phyloP scores from a whole-genome alignment of 1,284 basidiomycete genomes.

The Rhodotorula sp. region DNA sequence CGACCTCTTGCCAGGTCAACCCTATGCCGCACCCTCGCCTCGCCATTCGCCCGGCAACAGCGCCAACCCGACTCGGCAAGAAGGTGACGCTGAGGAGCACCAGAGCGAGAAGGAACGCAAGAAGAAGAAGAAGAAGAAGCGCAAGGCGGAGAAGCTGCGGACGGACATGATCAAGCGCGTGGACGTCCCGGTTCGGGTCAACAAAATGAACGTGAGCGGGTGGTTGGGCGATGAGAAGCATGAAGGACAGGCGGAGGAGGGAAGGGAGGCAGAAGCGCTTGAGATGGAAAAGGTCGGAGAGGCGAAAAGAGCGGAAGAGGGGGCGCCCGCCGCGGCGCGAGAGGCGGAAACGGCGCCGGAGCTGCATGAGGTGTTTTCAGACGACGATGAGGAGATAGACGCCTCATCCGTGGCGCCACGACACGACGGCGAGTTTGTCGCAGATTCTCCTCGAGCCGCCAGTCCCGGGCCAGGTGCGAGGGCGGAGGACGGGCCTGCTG shows the following conservation, averaged over 20 bases:
- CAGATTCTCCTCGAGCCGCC: neutral
- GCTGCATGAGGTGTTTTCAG: constrained; percentile 18
- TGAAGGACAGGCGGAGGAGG: neutral
- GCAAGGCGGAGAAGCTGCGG: constrained; percentile 52
- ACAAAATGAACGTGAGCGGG: constrained; percentile 66
- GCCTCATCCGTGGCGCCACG: neutral
- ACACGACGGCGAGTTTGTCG: neutral
- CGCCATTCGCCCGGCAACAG: no score
- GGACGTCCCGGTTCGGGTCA: constrained; percentile 70
- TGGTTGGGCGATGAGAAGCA: constrained; percentile 43
- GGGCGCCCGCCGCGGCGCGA: no score
- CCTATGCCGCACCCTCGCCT: no score
- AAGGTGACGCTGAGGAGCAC: no score
- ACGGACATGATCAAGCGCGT: constrained; percentile 83
- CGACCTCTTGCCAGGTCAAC: constrained; percentile 1
- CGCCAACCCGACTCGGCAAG: no score
- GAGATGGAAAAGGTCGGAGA: no score
- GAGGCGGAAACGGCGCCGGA: neutral
- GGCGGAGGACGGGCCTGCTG: neutral
- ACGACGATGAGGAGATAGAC: constrained; percentile 9
- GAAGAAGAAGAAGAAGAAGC: no score
- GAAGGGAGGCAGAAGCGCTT: neutral
- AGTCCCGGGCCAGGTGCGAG: neutral
- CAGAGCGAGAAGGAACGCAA: no score
- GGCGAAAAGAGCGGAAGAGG: no score